Evolutionary conservation across 2,329 filamentous ascomycete genomes (phyloP).

Genomic region (Periconia sp.): DNA sequence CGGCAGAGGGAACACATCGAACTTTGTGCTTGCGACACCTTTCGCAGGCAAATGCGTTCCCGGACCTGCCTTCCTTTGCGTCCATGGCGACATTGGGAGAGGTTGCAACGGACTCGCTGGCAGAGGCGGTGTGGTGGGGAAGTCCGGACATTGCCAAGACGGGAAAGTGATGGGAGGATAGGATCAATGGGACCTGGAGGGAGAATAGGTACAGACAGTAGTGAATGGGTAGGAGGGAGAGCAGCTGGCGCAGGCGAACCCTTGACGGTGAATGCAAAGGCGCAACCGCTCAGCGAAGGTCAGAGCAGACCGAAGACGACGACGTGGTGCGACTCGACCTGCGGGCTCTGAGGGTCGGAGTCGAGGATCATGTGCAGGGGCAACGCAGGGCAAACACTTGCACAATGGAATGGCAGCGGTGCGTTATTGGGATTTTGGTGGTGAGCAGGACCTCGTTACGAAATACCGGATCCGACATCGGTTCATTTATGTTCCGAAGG

Average conservation of each 20-base stretch:
- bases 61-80: constrained; percentile 37
- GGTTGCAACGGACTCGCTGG: constrained; percentile 25
- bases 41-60: constrained; percentile 42
- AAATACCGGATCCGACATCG: not conserved
- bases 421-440: no score
- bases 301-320: no score
- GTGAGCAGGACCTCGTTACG: not conserved
- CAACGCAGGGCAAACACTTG: no score
- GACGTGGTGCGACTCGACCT: no score
- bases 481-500: not conserved
- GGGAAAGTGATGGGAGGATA: constrained; percentile 21
- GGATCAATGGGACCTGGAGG: not conserved
- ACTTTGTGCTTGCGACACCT: constrained; percentile 42
- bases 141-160: constrained; percentile 40
- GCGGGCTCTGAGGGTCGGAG: no score
- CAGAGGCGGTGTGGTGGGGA: constrained; percentile 35
- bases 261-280: no score
- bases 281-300: no score
- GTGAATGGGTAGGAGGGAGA: no score
- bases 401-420: no score
- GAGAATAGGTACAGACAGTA: not conserved
- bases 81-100: constrained; percentile 35
- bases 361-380: no score
- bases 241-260: no score
- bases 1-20: constrained; percentile 38